phyloP scores from a whole-genome alignment of 1,284 basidiomycete species.

The Ustilago nuda region DNA sequence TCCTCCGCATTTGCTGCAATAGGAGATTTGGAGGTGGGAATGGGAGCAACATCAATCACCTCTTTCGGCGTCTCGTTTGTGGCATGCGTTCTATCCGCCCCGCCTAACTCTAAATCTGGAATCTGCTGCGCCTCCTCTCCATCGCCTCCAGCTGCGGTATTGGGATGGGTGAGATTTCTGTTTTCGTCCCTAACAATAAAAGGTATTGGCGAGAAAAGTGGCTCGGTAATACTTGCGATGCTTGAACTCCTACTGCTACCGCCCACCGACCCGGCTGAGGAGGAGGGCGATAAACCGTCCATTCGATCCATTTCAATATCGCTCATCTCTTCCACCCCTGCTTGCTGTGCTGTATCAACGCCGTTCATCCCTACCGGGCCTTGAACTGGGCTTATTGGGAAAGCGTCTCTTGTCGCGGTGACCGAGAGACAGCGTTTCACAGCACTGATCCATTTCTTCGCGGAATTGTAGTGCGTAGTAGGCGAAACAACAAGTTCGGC shows the following conservation, averaged over 20 bases:
- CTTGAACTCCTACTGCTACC: slow-evolving; percentile 19
- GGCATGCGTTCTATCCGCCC: slow-evolving; percentile 30
- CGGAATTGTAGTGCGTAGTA: slow-evolving; percentile 24
- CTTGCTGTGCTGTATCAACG: not conserved
- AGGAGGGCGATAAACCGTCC: slow-evolving; percentile 26
- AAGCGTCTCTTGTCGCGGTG: slow-evolving; percentile 52
- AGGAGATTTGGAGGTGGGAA: not conserved
- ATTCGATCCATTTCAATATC: slow-evolving; percentile 40
- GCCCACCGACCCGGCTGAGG: not conserved
- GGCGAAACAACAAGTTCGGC: slow-evolving; percentile 45
- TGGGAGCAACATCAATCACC: slow-evolving; percentile 20
- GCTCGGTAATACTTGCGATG: slow-evolving; percentile 14
- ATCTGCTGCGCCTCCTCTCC: slow-evolving; percentile 2
- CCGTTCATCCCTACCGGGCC: slow-evolving; percentile 14
- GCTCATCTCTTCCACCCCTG: slow-evolving; percentile 7
- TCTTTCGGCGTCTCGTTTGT: slow-evolving; percentile 9
- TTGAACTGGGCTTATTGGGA: slow-evolving; percentile 43
- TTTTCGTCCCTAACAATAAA: slow-evolving; percentile 32
- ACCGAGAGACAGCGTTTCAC: slow-evolving; percentile 43
- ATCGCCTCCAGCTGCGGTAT: not conserved
- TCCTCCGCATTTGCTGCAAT: not conserved
- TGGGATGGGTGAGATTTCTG: slow-evolving; percentile 4
- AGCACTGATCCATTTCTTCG: slow-evolving; percentile 40
- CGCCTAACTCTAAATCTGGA: slow-evolving; percentile 35
- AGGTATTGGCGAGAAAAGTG: slow-evolving; percentile 47